These are phyloP conservation scores for Mimosa pudica DNA, from an alignment of 306 rosid species.

Conservation along the genomic window DNA sequence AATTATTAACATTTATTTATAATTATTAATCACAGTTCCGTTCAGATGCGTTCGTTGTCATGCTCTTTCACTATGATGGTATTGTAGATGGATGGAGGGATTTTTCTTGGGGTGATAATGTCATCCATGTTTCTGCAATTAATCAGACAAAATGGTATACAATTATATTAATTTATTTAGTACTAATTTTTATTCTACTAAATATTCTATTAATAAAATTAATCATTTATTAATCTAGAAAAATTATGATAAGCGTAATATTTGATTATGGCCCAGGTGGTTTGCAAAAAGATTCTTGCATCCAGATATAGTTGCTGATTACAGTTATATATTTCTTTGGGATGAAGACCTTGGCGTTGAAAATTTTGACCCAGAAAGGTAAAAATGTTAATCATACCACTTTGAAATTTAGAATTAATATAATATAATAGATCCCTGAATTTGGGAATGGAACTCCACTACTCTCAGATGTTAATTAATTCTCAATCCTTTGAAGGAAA, in stretches of 20 bases:
- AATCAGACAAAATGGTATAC: conserved; percentile 72
- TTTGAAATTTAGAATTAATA: not conserved
- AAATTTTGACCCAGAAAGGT: conserved; percentile 60
- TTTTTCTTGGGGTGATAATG: conserved; percentile 51
- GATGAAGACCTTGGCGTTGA: conserved; percentile 81
- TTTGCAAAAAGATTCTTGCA: conserved; percentile 72
- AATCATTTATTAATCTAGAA: not conserved
- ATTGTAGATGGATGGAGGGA: conserved; percentile 58
- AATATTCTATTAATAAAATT: too few species aligned
- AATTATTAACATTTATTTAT: conserved; percentile 1
- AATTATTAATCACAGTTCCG: conserved; percentile 46
- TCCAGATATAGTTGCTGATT: conserved; percentile 65
- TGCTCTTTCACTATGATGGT: conserved; percentile 76
- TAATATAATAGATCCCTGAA: too few species aligned
- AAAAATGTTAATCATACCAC: not conserved
- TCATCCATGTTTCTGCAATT: conserved; percentile 57
- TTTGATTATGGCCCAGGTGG: conserved; percentile 51
- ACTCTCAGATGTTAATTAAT: too few species aligned
- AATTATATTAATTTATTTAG: not conserved
- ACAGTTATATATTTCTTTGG: conserved; percentile 65
- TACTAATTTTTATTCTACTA: not conserved
- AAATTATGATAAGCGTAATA: not conserved
- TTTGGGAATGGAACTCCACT: too few species aligned
- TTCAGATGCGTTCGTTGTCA: conserved; percentile 46
- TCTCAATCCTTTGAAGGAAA: too few species aligned